Evolutionary conservation across 2,329 filamentous ascomycete species (phyloP), one percentile per base, ranked within the genome.

Genomic region (Metarhizium brunneum): DNA sequence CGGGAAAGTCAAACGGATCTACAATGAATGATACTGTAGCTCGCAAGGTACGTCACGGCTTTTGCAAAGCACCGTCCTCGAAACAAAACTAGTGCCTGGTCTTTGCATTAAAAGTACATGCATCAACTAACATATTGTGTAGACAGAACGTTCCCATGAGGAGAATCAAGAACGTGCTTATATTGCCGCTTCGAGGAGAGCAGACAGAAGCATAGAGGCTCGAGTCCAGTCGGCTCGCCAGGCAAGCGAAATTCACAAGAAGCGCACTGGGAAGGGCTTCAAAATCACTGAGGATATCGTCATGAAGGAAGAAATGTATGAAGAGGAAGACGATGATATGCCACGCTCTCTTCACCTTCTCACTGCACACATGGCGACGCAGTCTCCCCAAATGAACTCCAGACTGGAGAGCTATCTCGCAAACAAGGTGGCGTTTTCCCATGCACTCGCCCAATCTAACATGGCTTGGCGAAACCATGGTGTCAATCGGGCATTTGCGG

Each of bases 221-320:
- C 84, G 92, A 30, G 81, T 96, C 18, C 88, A 95, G 68, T 96
- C 92, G 2, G 92, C 92, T 14, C 81, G 84, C 53, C 83, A 89
- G 71, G 92, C 92, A 6, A 96, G 92, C n/a, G 85, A 90, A 64
- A 90, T 96, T 42, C 92, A 96, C 77, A 90, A 91, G 74, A 82
- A 86, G 68, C 84, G 91, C 18, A 96, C 92, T 0, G 92, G 92
- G 43, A 88, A 90, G 62, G 84, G 81, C 2, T 79, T 96, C 57
- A 85, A 85, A 62, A 88, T 96, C 56, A 91, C 87, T 30, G 87
- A 92, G 69, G 82, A 94, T 65, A 91, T 94, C 30, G 91, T 96
- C 13, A 76, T 88, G 62, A 91, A 90, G 59, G 92, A 96, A 68
- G 90, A 95, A 68, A 95, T 96, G 90, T 96, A 96, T 67, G 91